These are phyloP conservation scores for Ganoderma leucocontextum DNA, from an alignment of 1,284 basidiomycete species.

Conservation along the genomic window DNA sequence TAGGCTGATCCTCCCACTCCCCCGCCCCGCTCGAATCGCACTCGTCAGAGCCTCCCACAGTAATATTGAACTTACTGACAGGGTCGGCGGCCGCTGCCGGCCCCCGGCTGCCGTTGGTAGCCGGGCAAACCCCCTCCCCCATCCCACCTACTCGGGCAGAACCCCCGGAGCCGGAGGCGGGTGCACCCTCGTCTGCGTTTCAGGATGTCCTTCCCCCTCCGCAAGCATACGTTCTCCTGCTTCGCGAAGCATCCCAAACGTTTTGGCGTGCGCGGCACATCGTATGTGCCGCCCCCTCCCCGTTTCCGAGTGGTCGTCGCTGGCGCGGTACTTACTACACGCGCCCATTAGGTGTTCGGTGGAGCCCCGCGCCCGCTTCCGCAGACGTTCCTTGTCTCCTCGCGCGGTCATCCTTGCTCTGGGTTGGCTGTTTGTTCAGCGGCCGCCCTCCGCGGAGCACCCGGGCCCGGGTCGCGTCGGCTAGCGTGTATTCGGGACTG, in stretches of 20 bases:
- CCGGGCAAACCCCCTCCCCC: too few relatives aligned
- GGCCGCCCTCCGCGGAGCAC: not conserved
- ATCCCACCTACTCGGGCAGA: not conserved
- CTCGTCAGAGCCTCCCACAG: not conserved
- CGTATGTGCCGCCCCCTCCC: not conserved
- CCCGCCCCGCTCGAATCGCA: not conserved
- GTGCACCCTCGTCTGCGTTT: not conserved
- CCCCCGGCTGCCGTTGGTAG: not conserved
- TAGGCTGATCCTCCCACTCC: not conserved
- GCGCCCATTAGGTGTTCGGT: not conserved
- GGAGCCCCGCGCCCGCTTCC: not conserved
- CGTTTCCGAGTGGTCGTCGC: too few relatives aligned
- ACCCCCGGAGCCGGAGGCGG: not conserved
- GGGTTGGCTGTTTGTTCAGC: not conserved
- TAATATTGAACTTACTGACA: not conserved
- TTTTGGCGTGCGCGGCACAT: constrained; percentile 6
- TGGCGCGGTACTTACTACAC: too few relatives aligned
- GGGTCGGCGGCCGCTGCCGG: not conserved
- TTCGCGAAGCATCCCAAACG: not conserved
- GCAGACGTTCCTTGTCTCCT: not conserved
- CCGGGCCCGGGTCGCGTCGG: not conserved
- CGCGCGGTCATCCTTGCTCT: not conserved
- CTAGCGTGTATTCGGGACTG: not conserved
- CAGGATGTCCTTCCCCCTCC: not conserved
- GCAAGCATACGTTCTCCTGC: not conserved